Base-by-base conservation (phyloP, 768 basidiomycete genomes). In the Phaffia australis region DNA sequence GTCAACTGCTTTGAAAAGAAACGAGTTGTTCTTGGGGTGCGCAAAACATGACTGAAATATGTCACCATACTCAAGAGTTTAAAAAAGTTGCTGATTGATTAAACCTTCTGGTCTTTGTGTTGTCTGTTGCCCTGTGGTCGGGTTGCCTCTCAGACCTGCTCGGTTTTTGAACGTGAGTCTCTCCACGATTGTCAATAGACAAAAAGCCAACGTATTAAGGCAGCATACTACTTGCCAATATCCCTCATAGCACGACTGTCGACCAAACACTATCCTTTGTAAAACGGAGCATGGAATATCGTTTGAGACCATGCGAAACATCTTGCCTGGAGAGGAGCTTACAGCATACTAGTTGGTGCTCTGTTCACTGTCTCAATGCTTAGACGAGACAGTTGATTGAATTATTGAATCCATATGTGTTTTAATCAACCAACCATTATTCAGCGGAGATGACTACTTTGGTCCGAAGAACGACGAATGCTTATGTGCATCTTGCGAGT, bases 131-230 rank as follows among this genome's bases (percentile, higher is more conserved):
- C 35, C 4, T 11, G 11, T 42, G 35, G 35, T 11, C 35, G 35
- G 11, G 11, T 11, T 42, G 35, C 11, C 35, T 42, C 35, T 65
- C 3, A 59, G 64, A 5, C 30, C 64, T 1, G 64, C 57, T 14
- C 57, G 64, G 3, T 65, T 65, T 27, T 23, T 65, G 3, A 65
- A 65, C 19, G 64, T 65, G 27, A 49, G 56, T 63, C 23, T 32
- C 35, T 9, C 16, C 6, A 19, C 21, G 5, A 16, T 29, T 9
- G 6, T 49, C n/a, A 18, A 49, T 5, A 49, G 42, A 14, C 19
- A 11, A 16, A 25, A 16, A 35, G 0, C 25, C 52, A n/a, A 21
- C 19, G 30, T 19, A 25, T 18, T 27, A 48, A 35, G 27, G 46
- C 29, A 27, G 3, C 55, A 6, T 32, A 15, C 25, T 11, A 18